Evolutionary conservation across 257 asterid species (phyloP).

Genomic region (Agastache rugosa): DNA sequence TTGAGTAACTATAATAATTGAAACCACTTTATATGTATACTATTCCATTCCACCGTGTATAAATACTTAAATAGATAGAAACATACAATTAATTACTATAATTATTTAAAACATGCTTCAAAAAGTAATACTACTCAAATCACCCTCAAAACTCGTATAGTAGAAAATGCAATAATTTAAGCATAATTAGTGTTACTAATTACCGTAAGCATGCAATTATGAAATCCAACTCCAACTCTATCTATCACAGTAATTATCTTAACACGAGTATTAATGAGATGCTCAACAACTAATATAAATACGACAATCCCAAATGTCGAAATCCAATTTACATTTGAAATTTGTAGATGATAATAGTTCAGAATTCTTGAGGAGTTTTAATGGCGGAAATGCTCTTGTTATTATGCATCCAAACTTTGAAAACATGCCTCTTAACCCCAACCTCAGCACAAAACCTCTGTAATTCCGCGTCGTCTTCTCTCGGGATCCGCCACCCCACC

Average conservation of each 20-base stretch:
- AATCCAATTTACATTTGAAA: not conserved
- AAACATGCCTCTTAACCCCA: constrained; percentile 89
- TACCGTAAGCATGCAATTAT: not conserved
- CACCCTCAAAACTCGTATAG: not conserved
- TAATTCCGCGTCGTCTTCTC: constrained; percentile 82
- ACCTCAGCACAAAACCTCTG: constrained; percentile 86
- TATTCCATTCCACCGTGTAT: not conserved
- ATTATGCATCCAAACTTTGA: constrained; percentile 97
- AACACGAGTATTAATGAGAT: not conserved
- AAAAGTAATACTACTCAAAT: not conserved
- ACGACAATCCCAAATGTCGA: not conserved
- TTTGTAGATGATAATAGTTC: not conserved
- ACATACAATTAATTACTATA: not conserved
- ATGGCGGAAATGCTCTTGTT: constrained; percentile 55
- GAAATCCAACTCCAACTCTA: not conserved
- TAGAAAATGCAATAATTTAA: not conserved
- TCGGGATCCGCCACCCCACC: constrained; percentile 92
- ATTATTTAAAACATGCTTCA: not conserved
- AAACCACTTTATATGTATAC: not conserved
- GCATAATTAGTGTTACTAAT: not conserved
- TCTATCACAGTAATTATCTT: not conserved
- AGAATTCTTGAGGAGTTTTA: constrained; percentile 35
- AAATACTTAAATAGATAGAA: no score
- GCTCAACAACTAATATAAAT: not conserved
- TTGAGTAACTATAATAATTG: not conserved